A percentile compares a stretch with the other conserved stretches of the same genome.
Evolutionary conservation across 2,329 filamentous ascomycete species (phyloP).

Genomic region (Penicillium sp.): DNA sequence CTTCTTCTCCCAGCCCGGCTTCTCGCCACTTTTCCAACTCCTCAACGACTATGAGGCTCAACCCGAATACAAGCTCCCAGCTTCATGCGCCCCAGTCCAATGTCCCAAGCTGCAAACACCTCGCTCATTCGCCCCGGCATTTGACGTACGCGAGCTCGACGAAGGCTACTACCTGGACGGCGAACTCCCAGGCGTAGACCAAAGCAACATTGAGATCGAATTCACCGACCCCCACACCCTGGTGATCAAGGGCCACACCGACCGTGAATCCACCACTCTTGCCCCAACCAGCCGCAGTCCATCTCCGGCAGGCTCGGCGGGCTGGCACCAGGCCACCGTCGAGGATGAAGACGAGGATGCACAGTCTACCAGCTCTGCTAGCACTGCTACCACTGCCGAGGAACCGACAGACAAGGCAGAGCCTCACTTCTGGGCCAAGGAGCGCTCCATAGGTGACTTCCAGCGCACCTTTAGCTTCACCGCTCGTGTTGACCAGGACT

Average conservation of each 20-base stretch:
- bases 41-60: slow-evolving; percentile 45
- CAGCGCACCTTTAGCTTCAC: slow-evolving; percentile 60
- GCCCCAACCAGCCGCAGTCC: slow-evolving; percentile 21
- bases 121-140: slow-evolving; percentile 41
- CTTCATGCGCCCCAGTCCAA: slow-evolving; percentile 11
- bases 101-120: slow-evolving; percentile 4
- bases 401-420: slow-evolving; percentile 16
- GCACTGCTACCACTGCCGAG: slow-evolving; percentile 12
- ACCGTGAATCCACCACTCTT: slow-evolving; percentile 33
- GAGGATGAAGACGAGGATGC: slow-evolving; percentile 45
- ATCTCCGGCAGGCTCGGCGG: slow-evolving; percentile 26
- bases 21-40: slow-evolving; percentile 46
- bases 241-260: slow-evolving; percentile 44
- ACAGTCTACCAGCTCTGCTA: slow-evolving; percentile 5
- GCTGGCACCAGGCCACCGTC: slow-evolving; percentile 51
- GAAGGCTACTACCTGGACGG: slow-evolving; percentile 48
- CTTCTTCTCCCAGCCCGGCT: slow-evolving; percentile 42
- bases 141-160: slow-evolving; percentile 47
- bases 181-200: slow-evolving; percentile 47
- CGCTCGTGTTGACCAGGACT: slow-evolving; percentile 58
- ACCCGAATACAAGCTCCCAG: slow-evolving; percentile 26
- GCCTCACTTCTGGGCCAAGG: slow-evolving; percentile 57
- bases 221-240: slow-evolving; percentile 50
- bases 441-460: slow-evolving; percentile 61
- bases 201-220: slow-evolving; percentile 49